These are phyloP conservation scores for Dipodascus geniculatus DNA, from an alignment of 805 yeast genomes.

Conservation along the genomic window DNA sequence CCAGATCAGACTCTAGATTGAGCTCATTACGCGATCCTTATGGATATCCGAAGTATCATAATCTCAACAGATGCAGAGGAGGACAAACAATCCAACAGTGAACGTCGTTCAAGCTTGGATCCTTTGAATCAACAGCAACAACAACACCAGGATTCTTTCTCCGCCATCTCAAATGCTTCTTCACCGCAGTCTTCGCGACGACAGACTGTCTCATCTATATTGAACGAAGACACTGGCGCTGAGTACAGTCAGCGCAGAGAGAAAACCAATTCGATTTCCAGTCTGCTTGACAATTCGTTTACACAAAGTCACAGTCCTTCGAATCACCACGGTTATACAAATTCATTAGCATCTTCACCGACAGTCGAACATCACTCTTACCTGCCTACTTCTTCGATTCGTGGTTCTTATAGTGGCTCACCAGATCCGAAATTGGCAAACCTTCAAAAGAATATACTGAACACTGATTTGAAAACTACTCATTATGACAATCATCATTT, in stretches of 20 bases:
- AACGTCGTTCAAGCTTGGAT: neutral
- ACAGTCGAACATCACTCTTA: neutral
- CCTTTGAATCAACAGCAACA: neutral
- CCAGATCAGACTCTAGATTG: neutral
- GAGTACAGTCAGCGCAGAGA: neutral
- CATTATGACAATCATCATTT: conserved; percentile 13
- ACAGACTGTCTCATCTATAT: neutral
- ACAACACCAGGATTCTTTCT: neutral
- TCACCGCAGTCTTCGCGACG: neutral
- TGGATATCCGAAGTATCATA: neutral
- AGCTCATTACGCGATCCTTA: no score
- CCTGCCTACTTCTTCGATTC: neutral
- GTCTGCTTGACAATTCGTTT: neutral
- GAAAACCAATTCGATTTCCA: neutral
- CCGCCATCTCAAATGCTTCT: neutral
- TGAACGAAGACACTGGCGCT: neutral
- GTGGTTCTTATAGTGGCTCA: neutral
- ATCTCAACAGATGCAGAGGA: neutral
- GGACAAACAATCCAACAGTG: neutral
- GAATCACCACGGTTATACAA: neutral
- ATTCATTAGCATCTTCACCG: neutral
- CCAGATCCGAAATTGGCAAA: neutral
- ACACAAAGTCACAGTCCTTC: neutral
- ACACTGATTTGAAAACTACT: neutral
- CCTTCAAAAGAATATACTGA: no score